These are phyloP conservation scores for Ceratocystis smalleyi DNA, from an alignment of 2,329 filamentous ascomycete species.

Conservation along the genomic window DNA sequence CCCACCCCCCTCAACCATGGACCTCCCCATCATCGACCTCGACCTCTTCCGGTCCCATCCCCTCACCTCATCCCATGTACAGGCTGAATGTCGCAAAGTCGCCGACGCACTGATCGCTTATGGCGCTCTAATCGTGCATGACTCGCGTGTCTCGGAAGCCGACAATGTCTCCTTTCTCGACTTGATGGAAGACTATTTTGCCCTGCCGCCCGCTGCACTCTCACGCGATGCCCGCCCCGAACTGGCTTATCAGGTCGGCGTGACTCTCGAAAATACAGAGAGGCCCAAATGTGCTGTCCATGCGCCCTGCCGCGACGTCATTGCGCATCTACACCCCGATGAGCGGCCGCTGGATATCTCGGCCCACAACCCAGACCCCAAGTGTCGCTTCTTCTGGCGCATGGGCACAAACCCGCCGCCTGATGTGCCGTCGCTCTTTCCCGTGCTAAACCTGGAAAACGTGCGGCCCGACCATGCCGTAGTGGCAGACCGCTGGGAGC, in stretches of 20 bases:
- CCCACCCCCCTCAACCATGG: conserved; percentile 28
- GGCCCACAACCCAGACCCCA: conserved; percentile 43
- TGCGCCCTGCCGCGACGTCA: conserved; percentile 43
- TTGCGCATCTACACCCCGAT: conserved; percentile 35
- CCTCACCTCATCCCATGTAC: conserved; percentile 29
- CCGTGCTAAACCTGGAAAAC: conserved; percentile 39
- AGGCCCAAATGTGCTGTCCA: conserved; percentile 48
- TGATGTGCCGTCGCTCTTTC: conserved; percentile 31
- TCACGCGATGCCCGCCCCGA: conserved; percentile 39
- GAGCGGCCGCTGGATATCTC: conserved; percentile 43
- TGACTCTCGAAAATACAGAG: conserved; percentile 48
- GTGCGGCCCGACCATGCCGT: conserved; percentile 35
- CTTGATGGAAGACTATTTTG: conserved; percentile 50
- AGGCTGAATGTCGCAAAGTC: conserved; percentile 37
- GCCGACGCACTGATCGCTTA: conserved; percentile 43
- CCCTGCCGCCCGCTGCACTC: conserved; percentile 35
- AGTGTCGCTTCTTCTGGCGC: conserved; percentile 49
- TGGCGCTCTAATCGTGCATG: conserved; percentile 44
- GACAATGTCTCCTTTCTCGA: conserved; percentile 44
- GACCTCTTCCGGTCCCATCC: conserved; percentile 37
- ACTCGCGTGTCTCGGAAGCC: conserved; percentile 39
- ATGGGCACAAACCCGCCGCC: conserved; percentile 37
- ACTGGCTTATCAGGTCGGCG: conserved; percentile 45
- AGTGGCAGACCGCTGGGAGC: conserved; percentile 37
- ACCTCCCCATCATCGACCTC: conserved; percentile 44